Base-by-base conservation (phyloP, 2,329 filamentous ascomycete genomes). In the Microcyclospora tardicrescens region DNA sequence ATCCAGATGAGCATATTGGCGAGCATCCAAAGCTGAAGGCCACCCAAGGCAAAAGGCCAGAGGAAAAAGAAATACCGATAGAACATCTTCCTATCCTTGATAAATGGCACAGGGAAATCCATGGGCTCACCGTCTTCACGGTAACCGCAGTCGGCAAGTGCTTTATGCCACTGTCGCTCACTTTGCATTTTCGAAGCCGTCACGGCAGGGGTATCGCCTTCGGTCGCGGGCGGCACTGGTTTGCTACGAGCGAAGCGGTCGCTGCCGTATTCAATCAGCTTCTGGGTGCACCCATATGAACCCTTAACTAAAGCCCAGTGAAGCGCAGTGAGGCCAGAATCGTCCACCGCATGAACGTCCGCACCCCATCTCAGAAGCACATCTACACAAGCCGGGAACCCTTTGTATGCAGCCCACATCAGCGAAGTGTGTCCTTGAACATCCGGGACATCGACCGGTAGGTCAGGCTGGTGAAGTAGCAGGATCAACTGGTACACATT, bases 341-440 rank as follows among this genome's bases (percentile, higher is more conserved):
- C 86, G 54, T 98, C 91, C 24, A 73, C 77, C 28, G 84, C 81
- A 61, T 93, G 85, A 8, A 95, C 85, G 57, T 86, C 91, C 29
- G 91, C 91, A 38, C 91, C 93, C 86, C 91, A 98, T 50, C 86
- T 78, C 42, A 98, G 65, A 48, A 94, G 89, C 33, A 96, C 62
- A 57, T 96, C 91, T 35, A 96, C 89, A 52, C 85, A 93, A 34
- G 81, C 79, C 0, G 89, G 84, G 58, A 81, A 95, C 28, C 93
- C 91, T 63, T 98, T 98, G 67, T 98, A 98, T 12, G 89, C 89
- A 13, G 91, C 85, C 91, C 91, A 98, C 91, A 98, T 98, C 44
- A 98, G 71, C 43, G 81, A 81, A 1, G 91, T 96, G 61, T 98
- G 93, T 5, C 87, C 85, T 57, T 86, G 89, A 36, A 77, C 76